phyloP scores from a whole-genome alignment of 768 basidiomycete genomes.

The Leccinum barrowsii region DNA sequence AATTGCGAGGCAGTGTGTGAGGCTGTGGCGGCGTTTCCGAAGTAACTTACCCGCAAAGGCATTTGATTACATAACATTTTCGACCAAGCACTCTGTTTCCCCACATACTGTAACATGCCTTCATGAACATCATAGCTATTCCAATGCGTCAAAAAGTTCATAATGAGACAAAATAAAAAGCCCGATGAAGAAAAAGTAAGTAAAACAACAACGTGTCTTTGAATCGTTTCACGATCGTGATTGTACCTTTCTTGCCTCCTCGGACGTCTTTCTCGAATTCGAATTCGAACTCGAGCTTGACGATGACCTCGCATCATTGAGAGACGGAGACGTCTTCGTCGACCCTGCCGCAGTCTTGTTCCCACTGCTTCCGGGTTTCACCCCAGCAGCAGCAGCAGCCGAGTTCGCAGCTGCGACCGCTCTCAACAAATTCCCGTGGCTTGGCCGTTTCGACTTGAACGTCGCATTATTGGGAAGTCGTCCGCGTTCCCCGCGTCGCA shows the following conservation, averaged over 20 bases:
- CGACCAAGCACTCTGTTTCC: no score
- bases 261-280: slow-evolving; percentile 46
- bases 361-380: slow-evolving; percentile 16
- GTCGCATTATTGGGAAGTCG: slow-evolving; percentile 11
- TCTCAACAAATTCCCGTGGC: slow-evolving; percentile 52
- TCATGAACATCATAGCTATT: background rate
- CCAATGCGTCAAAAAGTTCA: background rate
- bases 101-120: background rate
- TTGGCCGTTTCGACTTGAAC: slow-evolving; percentile 39
- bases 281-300: slow-evolving; percentile 23
- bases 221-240: slow-evolving; percentile 12
- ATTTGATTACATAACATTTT: no score
- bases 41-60: no score
- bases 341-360: slow-evolving; percentile 7
- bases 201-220: background rate
- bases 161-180: background rate
- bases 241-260: slow-evolving; percentile 38
- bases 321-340: slow-evolving; percentile 10
- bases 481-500: slow-evolving; percentile 53
- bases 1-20: background rate
- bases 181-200: background rate
- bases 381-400: slow-evolving; percentile 25
- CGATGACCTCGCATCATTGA: slow-evolving; percentile 35
- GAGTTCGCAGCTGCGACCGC: slow-evolving; percentile 58
- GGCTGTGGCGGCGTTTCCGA: no score